Percentiles rank a stretch among this genome's conserved stretches.
phyloP scores from a whole-genome alignment of 176 grass and related monocot genomes.

The Elaeis guineensis region DNA sequence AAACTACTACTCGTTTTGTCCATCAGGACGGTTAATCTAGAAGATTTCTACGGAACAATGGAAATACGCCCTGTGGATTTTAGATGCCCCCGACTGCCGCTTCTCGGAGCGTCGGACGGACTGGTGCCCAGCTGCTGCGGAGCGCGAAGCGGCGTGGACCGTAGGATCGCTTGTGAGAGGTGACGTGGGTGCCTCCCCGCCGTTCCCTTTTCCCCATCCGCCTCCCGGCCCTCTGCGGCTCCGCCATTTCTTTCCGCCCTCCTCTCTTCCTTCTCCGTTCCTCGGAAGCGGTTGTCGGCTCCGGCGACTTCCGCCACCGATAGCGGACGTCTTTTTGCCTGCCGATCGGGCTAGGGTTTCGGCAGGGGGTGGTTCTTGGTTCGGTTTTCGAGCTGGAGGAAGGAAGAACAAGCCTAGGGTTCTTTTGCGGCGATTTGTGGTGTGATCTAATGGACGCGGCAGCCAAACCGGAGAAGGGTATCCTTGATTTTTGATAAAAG shows the following conservation, averaged over 20 bases:
- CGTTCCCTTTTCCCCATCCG: neutral
- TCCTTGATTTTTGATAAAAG: conserved; percentile 4
- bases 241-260: no score
- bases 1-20: no score
- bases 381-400: conserved; percentile 71
- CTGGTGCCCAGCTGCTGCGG: neutral
- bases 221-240: no score
- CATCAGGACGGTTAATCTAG: no score
- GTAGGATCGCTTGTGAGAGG: neutral
- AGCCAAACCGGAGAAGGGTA: conserved; percentile 56
- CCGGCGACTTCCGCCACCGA: no score
- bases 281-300: neutral
- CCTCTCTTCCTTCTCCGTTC: neutral
- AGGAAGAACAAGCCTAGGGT: conserved; percentile 41
- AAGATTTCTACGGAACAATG: neutral
- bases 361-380: no score
- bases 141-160: neutral
- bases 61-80: neutral
- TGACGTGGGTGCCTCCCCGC: neutral
- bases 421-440: conserved; percentile 94
- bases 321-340: no score
- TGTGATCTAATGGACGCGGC: conserved; percentile 81
- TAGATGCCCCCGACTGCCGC: neutral
- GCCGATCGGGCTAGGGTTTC: no score
- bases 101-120: conserved; percentile 1